Base-by-base conservation (phyloP, 345 rosid genomes). In the Cardiospermum halicacabum region DNA sequence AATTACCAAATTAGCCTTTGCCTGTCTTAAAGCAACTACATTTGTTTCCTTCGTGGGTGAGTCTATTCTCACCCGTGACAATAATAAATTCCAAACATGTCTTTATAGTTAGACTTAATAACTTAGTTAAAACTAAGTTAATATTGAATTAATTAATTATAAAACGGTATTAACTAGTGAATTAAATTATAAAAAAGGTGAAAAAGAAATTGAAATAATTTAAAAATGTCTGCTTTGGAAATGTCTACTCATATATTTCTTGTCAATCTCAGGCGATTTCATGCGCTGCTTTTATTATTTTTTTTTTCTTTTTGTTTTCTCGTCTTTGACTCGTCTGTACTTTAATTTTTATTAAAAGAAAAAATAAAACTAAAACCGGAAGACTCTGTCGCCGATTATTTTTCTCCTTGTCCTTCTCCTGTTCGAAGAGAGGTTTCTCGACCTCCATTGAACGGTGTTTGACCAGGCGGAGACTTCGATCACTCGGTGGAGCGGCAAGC, bases 301-400 rank as follows among this genome's bases (percentile, higher is more conserved):
- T 65, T 71, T 34, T 54, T 13, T 51, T 25, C 13, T 37, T 51
- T 65, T 71, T 42, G 50, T 58, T 72, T 64, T 61, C 60, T 60
- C 50, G 11, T 61, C 75, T 77, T 80, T 75, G 81, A 80, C 84
- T 39, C 65, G 34, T 43, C 69, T 64, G 65, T 65, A 36, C 66
- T 73, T 66, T 69, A 27, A 58, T 55, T 64, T 53, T 22, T 61
- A 45, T 51, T 57, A 25, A 54, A 16, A 7, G 27, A 19, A 34
- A 4, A 34, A 34, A 34, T n/a, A n/a, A n/a, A n/a, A n/a, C n/a
- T n/a, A 2, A 3, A 2, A 0, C 5, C 53, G n/a, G 50, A 28
- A 40, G 69, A 1, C 57, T 61, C 70, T 60, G 40, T 57, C 69
- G 63, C 72, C 60, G 70, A 19, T 73, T 50, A 24, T 72, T 39